These are phyloP conservation scores for Epichloe glyceriae DNA, from an alignment of 2,329 filamentous ascomycete species.

Conservation along the genomic window DNA sequence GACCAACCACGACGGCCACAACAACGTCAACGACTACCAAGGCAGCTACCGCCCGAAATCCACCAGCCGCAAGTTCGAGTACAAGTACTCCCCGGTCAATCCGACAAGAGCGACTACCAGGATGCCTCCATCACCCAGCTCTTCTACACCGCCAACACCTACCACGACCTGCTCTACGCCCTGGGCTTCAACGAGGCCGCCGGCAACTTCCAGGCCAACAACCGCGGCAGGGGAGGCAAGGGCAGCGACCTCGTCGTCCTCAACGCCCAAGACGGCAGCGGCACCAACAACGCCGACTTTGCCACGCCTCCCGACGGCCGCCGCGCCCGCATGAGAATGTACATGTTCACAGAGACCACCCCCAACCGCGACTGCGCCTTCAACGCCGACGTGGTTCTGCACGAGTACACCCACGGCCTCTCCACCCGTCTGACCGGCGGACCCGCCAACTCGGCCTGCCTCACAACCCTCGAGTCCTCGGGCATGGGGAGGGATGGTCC, in stretches of 20 bases:
- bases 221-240: background rate
- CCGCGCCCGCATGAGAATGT: conserved; percentile 29
- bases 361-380: conserved; percentile 42
- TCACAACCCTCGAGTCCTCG: conserved; percentile 32
- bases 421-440: conserved; percentile 22
- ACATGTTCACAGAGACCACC: conserved; percentile 35
- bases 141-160: conserved; percentile 47
- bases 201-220: conserved; percentile 47
- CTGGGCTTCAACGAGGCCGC: conserved; percentile 45
- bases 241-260: no score
- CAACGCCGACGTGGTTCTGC: conserved; percentile 46
- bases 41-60: conserved; percentile 23
- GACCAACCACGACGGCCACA: conserved; percentile 27
- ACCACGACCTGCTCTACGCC: conserved; percentile 44
- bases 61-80: no score
- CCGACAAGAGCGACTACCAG: no score
- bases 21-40: conserved; percentile 30
- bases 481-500: conserved; percentile 47
- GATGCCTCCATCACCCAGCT: conserved; percentile 38
- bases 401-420: conserved; percentile 44
- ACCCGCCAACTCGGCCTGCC: conserved; percentile 37
- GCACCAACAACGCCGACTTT: no score
- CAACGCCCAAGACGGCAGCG: no score
- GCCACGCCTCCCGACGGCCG: no score
- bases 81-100: no score